Base-by-base conservation (phyloP, 2,329 filamentous ascomycete species). In the Alternaria brassicae region DNA sequence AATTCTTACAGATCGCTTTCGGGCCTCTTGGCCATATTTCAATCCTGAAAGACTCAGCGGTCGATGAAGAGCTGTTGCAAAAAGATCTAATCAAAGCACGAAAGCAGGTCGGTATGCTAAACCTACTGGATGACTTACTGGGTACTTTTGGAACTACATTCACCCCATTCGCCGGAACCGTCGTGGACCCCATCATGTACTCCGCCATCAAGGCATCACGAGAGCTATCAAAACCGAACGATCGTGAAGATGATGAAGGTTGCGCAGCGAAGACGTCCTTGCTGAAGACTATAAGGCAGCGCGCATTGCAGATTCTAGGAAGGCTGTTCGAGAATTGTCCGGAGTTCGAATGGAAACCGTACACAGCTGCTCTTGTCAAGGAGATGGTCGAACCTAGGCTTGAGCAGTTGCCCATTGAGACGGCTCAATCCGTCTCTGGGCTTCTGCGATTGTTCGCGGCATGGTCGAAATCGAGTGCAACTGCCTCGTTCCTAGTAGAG, bases 81-180 rank as follows among this genome's bases (percentile, higher is more conserved):
- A 61, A 62, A 27, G 86, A 91, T 42, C 62, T 90, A 12, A 79
- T 93, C 25, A 85, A 86, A 15, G 79, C 85, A 10, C 87, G 93
- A 70, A 95, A 93, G 77, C 94, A 97, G 77, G 86, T 95, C 58
- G 95, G 96, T 81, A 88, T 97, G 73, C 81, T 97, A 51, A 96
- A 96, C 73, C 95, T 98, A 92, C 84, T 95, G 49, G 89, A 93
- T 60, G 88, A 94, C 10, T 87, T 98, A 74, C 88, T 98, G 60
- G 90, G 90, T 57, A 92, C 95, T 53, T 85, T 98, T 34, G 92
- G 93, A 53, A 87, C 85, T 5, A 89, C 89, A 53, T 87, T 96
- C 53, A 78, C 83, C 2, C 85, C 88, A 0, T 94, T 91, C 68
- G 85, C 89, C 48, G 81, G 85, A 15, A 85, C 84, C 12, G 83